Evolutionary conservation across 75 land plant genomes (phyloP), one percentile per base, ranked within the genome.

Genomic region (Gnetum montanum): DNA sequence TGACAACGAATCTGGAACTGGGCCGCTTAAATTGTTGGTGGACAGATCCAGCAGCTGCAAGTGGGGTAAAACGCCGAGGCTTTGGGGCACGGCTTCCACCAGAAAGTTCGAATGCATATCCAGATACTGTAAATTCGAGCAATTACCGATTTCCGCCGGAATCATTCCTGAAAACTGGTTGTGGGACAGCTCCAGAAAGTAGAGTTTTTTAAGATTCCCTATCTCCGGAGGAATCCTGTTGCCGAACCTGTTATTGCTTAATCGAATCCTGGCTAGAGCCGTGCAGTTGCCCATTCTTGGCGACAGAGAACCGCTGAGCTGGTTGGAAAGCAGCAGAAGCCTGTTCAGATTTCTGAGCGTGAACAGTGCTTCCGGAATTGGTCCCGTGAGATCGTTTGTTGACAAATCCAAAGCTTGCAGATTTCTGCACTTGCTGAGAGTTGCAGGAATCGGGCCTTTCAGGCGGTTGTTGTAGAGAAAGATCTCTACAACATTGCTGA

Each of bases 41-140:
- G 84, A 84, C 28, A 80, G 33, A 28, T 84, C 89, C 29, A 81
- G 34, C 29, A 57, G 53, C 51, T 88, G 80, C 28, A 84, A 62
- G 13, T 47, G 33, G 31, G 45, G 55, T 6, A 83, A 68, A 20
- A 59, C n/a, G 31, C 66, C 55, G 33, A 89, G 31, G 1, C 60
- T 63, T 5, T 41, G 56, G 10, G 90, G 96, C 7, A 90, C 26
- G 35, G 27, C 20, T 1, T 82, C 85, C 24, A 51, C 24, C 22
- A 90, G 46, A 8, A 59, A 27, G 47, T 90, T 90, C 37, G 61
- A 62, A 56, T 83, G 88, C 30, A 90, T 53, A 54, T 90, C 85
- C 40, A 90, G 72, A 53, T 78, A 79, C 6, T 76, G 69, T 23
- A 88, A 74, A 41, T 71, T 69, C 24, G 49, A 43, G 62, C 84